These are phyloP conservation scores for Pythium apleroticum DNA, from an alignment of 352 stramenopile species.

Conservation along the genomic window DNA sequence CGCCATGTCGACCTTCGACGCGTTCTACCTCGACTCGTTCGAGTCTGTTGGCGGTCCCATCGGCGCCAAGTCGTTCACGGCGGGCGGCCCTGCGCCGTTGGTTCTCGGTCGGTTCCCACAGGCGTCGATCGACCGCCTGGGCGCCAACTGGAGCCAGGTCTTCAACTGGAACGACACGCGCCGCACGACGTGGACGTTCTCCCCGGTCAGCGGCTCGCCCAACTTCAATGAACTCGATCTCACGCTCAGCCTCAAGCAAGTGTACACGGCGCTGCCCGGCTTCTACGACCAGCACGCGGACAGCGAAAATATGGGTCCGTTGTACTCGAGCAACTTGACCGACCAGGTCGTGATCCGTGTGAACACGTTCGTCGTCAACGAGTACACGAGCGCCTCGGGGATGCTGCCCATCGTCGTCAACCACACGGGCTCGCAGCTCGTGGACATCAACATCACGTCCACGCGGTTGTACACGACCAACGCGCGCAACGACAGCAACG, in stretches of 20 bases:
- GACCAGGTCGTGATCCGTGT: constrained; percentile 46
- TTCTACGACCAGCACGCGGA: constrained; percentile 12
- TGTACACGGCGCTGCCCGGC: constrained; percentile 30
- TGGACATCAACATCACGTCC: constrained; percentile 35
- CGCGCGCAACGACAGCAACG: constrained; percentile 20
- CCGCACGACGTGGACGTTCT: constrained; percentile 40
- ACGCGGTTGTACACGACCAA: constrained; percentile 23
- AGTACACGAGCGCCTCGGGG: constrained; percentile 9
- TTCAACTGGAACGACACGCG: constrained; percentile 30
- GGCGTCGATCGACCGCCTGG: not conserved
- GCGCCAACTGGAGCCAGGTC: not conserved
- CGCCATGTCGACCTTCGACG: constrained; percentile 40
- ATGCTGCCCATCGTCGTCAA: constrained; percentile 42
- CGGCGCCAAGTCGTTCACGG: constrained; percentile 5
- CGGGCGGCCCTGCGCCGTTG: constrained; percentile 8
- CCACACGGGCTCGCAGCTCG: constrained; percentile 35
- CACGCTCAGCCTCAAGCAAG: constrained; percentile 47
- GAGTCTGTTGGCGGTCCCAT: constrained; percentile 17
- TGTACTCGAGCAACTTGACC: constrained; percentile 28
- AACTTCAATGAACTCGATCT: constrained; percentile 33
- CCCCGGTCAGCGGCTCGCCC: constrained; percentile 8
- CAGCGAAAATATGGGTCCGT: constrained; percentile 23
- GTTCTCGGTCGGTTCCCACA: constrained; percentile 28
- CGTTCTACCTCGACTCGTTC: constrained; percentile 40
- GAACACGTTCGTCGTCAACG: constrained; percentile 19